These are phyloP conservation scores for Stachybotrys chlorohalonatus DNA, from an alignment of 2,329 filamentous ascomycete species.

Conservation along the genomic window DNA sequence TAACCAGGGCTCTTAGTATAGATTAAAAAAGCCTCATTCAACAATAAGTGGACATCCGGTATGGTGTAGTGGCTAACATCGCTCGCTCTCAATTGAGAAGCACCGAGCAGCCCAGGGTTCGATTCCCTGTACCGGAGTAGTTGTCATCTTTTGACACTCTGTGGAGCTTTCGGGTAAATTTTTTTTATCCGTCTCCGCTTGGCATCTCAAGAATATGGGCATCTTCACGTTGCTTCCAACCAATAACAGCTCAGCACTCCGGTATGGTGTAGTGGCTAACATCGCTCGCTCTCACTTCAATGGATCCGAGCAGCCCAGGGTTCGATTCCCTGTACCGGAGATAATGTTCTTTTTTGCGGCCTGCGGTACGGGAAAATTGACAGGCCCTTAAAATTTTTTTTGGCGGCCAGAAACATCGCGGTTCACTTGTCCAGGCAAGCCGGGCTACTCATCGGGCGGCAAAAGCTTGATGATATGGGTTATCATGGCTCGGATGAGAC, in stretches of 20 bases:
- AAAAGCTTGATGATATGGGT: too few relatives aligned
- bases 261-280: slow-evolving; percentile 28
- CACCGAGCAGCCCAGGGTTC: slow-evolving; percentile 18
- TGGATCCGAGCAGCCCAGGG: too few relatives aligned
- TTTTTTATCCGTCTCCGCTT: too few relatives aligned
- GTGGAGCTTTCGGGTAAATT: slow-evolving; percentile 16
- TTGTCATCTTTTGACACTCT: slow-evolving; percentile 1
- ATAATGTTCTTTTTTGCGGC: background rate
- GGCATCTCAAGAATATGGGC: too few relatives aligned
- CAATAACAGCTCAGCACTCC: too few relatives aligned
- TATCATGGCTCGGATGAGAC: too few relatives aligned
- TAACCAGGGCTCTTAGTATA: too few relatives aligned
- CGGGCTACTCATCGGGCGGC: too few relatives aligned
- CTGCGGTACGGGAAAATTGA: background rate
- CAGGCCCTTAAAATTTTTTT: too few relatives aligned
- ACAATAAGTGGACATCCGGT: slow-evolving; percentile 11
- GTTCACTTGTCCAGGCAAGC: too few relatives aligned
- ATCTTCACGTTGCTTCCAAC: too few relatives aligned
- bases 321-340: slow-evolving; percentile 19
- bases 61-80: slow-evolving; percentile 28
- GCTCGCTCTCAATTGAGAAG: slow-evolving; percentile 14
- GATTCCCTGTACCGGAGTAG: slow-evolving; percentile 17
- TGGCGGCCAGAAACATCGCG: too few relatives aligned
- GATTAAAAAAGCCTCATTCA: background rate
- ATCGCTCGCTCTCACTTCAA: slow-evolving; percentile 23